Percentiles rank a stretch among this genome's conserved stretches.
Evolutionary conservation across 768 basidiomycete species (phyloP).

Genomic region (Hericium alpestre): DNA sequence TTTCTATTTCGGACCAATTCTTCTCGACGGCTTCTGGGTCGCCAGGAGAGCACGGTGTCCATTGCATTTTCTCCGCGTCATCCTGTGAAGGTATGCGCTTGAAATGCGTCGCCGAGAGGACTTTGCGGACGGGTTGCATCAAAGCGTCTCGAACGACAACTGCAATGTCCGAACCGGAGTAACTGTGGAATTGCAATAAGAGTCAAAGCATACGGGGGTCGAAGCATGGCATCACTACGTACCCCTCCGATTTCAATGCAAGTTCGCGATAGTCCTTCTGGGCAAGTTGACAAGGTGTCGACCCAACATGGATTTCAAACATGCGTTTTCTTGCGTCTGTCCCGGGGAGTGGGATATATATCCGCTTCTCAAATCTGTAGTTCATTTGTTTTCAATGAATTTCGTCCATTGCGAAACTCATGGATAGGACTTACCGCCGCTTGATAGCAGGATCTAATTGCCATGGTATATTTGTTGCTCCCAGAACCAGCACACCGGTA

Average conservation of each 20-base stretch:
- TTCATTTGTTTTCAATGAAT: not conserved
- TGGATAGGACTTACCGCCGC: slow-evolving; percentile 49
- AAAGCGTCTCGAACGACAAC: slow-evolving; percentile 91
- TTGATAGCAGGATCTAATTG: slow-evolving; percentile 96
- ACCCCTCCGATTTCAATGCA: slow-evolving; percentile 84
- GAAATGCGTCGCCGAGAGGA: slow-evolving; percentile 92
- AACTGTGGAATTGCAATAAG: slow-evolving; percentile 29
- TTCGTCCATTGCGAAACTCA: not conserved
- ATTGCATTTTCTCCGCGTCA: slow-evolving; percentile 36
- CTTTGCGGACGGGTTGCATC: slow-evolving; percentile 97
- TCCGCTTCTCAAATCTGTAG: slow-evolving; percentile 86
- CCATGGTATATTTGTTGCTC: slow-evolving; percentile 99
- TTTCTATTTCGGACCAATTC: slow-evolving; percentile 79
- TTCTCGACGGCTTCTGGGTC: slow-evolving; percentile 79
- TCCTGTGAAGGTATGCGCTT: slow-evolving; percentile 38
- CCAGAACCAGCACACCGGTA: slow-evolving; percentile 89
- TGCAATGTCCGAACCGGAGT: slow-evolving; percentile 91
- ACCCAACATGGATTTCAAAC: slow-evolving; percentile 94
- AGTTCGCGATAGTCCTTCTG: slow-evolving; percentile 70
- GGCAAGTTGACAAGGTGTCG: slow-evolving; percentile 78
- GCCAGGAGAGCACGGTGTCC: slow-evolving; percentile 95
- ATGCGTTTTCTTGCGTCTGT: slow-evolving; percentile 85
- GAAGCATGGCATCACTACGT: slow-evolving; percentile 8
- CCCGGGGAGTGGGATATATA: slow-evolving; percentile 95
- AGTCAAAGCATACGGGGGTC: not conserved